Base-by-base conservation (phyloP, 164 flowering plant species). In the Buxus sempervirens region DNA sequence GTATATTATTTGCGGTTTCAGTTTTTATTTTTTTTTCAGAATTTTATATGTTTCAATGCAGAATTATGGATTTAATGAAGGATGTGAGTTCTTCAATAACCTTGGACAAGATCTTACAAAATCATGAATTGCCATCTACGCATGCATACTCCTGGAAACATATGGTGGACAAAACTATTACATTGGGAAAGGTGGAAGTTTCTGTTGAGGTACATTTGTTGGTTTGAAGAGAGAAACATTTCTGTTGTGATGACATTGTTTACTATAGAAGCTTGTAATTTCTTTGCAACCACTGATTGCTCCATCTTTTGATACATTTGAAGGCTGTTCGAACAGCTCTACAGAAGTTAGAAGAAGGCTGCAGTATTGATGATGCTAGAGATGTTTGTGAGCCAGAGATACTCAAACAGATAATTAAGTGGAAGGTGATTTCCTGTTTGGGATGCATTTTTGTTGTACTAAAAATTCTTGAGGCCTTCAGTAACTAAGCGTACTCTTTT, bases 301-400 rank as follows among this genome's bases (percentile, higher is more conserved):
- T 56, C 38, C 9, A 9, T 20, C 9, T 60, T n/a, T 72, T 9
- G 9, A 45, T 58, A 25, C 54, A 22, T 67, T 16, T 77, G 71
- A 77, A 94, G 98, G 96, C 95, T 71, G 60, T 85, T 65, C 82
- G 81, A 64, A 65, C 86, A 56, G 98, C 98, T 63, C 56, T 87
- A 60, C 70, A 76, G 69, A 87, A 75, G 80, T 74, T 91, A 53
- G 88, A 87, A 41, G 84, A 73, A 54, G 87, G 88, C 1, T 51
- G 84, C 69, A 79, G 77, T 65, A 72, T 86, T 73, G 90, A 85
- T 63, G 93, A 91, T 81, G 96, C 90, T 19, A 79, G 83, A 80
- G 88, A 84, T 63, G 88, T 91, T 69, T 94, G 96, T 80, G 90
- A 70, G 38, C 90, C 93, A 32, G 85, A 81, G 21, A 67, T 88